Percentiles rank a stretch among this genome's conserved stretches.
Conservation (phyloP, 495 filamentous ascomycete genomes). For the Trichocladium uniseriatum region DNA sequence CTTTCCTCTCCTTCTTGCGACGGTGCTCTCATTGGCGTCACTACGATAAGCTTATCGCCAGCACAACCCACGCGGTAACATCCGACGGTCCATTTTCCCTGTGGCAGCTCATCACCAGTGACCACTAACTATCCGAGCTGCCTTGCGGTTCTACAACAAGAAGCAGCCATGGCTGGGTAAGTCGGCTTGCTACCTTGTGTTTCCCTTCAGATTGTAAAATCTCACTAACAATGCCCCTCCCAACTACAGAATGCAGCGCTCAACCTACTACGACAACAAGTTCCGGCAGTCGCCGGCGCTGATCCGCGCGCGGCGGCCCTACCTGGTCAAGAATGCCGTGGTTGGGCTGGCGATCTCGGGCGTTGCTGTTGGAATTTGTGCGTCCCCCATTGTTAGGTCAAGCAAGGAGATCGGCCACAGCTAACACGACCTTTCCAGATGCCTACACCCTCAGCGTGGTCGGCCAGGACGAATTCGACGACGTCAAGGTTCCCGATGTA, state of each 20-base stretch:
- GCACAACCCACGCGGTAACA: not conserved
- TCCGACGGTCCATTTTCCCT: not conserved
- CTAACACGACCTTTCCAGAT: slow-evolving; percentile 44
- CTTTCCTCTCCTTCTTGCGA: not conserved
- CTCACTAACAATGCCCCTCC: not conserved
- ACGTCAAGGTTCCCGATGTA: slow-evolving; percentile 75
- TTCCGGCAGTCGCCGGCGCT: slow-evolving; percentile 74
- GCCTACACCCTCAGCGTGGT: slow-evolving; percentile 80
- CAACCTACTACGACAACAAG: slow-evolving; percentile 83
- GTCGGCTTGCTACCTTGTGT: no score
- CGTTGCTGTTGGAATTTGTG: slow-evolving; percentile 74
- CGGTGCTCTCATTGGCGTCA: not conserved
- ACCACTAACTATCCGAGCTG: not conserved
- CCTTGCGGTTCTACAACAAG: not conserved
- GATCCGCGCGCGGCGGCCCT: slow-evolving; percentile 82
- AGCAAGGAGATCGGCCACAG: not conserved
- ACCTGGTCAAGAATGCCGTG: slow-evolving; percentile 77
- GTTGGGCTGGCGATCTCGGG: slow-evolving; percentile 60
- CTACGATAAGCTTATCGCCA: not conserved
- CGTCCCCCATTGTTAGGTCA: not conserved
- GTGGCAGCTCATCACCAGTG: not conserved
- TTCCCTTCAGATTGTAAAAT: no score
- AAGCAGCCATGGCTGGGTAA: slow-evolving; percentile 21
- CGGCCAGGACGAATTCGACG: slow-evolving; percentile 95
- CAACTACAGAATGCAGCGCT: slow-evolving; percentile 50